Evolutionary conservation across 2,329 filamentous ascomycete species (phyloP), one percentile per base, ranked within the genome.

Genomic region (Knufia petricola): DNA sequence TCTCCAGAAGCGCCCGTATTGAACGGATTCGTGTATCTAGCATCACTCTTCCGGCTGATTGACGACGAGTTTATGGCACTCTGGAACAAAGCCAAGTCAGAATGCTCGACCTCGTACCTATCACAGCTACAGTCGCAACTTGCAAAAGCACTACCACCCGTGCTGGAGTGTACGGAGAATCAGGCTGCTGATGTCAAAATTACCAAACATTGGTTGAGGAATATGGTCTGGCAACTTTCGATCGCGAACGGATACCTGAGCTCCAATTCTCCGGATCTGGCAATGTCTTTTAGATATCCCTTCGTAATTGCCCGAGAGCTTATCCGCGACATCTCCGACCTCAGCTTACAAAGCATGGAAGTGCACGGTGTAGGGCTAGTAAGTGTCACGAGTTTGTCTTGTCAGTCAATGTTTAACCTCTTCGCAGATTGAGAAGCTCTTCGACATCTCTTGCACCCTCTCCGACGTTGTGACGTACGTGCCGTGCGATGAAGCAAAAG

Each of bases 391-490:
- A 8, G 6, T 12, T 24, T 34, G 3, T 21, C 13, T 28, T 7
- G 4, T 19, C 20, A 15, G 28, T 9, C 43, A 36, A 34, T 21
- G 19, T 1, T 23, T 0, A 57, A 7, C 2, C 17, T 15, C n/a
- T 32, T 20, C 78, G 17, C 24, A 47, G 44, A 79, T 92, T 52
- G 85, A 89, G 61, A 90, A 90, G 62, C 68, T 94, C 10, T 78
- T 92, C 58, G 84, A 89, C 56, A 77, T 89, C 30, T 80, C 85
- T 10, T 84, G 77, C 62, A 80, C 81, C 13, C 71, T 92, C 52
- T 82, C 77, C 6, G 84, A 90, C 54, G 81, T 86, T 19, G 78
- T 94, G 48, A 75, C 81, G 7, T 77, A 72, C 58, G 73, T 78
- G 3, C 73, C 75, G 1, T 72, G 81, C 44, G 78, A 81, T 43